These are phyloP conservation scores for Lipomyces sp. DNA, from an alignment of 805 yeast species.

Conservation along the genomic window DNA sequence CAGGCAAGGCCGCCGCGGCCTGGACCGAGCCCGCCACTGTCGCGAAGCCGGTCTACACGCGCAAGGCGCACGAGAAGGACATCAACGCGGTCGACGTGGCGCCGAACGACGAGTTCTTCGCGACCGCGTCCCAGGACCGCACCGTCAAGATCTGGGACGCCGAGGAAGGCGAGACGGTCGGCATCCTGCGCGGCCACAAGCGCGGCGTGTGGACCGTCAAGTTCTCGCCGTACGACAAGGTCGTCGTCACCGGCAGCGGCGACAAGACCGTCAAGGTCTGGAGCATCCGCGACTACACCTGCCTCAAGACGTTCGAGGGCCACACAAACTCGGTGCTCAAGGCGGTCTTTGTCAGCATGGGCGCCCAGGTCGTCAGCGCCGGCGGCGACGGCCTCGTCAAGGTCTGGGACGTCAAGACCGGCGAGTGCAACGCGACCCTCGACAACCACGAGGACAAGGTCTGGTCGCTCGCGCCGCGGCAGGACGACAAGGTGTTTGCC, in stretches of 20 bases:
- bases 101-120: constrained; percentile 85
- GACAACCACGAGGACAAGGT: constrained; percentile 92
- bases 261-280: constrained; percentile 88
- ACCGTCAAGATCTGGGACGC: constrained; percentile 86
- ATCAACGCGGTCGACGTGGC: constrained; percentile 85
- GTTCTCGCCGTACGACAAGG: constrained; percentile 75
- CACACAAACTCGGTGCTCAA: constrained; percentile 91
- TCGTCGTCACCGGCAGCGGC: constrained; percentile 81
- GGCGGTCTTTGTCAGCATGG: constrained; percentile 62
- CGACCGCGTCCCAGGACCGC: constrained; percentile 93
- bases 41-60: constrained; percentile 69
- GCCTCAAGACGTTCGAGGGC: constrained; percentile 84
- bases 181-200: constrained; percentile 82
- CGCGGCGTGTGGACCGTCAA: constrained; percentile 92
- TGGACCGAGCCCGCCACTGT: constrained; percentile 29
- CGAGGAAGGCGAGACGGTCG: constrained; percentile 81
- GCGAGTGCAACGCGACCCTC: constrained; percentile 77
- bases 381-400: constrained; percentile 96
- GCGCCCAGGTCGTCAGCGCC: constrained; percentile 61
- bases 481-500: constrained; percentile 66
- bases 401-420: constrained; percentile 76
- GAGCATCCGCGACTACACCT: constrained; percentile 75
- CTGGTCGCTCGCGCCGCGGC: constrained; percentile 75
- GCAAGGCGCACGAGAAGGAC: constrained; percentile 96
- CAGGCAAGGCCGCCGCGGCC: constrained; percentile 8